Evolutionary conservation across 495 filamentous ascomycete genomes (phyloP).

Genomic region (Astrocystis sublimbata): DNA sequence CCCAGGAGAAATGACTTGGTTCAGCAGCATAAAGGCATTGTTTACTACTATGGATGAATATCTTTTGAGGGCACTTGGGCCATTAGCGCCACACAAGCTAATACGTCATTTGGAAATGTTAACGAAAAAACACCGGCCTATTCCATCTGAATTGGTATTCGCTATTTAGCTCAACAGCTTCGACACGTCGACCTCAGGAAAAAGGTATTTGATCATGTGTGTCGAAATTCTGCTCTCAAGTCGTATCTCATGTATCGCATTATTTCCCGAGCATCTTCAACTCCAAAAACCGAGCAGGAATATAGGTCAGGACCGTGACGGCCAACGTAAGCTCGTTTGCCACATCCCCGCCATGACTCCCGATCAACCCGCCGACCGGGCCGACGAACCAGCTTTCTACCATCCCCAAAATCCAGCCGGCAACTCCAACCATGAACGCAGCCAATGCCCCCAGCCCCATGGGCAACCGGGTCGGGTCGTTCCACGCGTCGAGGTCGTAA

Average conservation of each 20-base stretch:
- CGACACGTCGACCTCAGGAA: too few relatives aligned
- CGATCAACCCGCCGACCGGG: conserved; percentile 50
- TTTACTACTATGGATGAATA: too few relatives aligned
- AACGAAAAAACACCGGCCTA: too few relatives aligned
- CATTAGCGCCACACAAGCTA: not conserved
- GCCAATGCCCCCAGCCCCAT: conserved; percentile 48
- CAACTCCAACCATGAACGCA: conserved; percentile 47
- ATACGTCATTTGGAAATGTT: too few relatives aligned
- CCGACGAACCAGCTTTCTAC: conserved; percentile 53
- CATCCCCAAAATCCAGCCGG: conserved; percentile 54
- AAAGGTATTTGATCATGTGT: too few relatives aligned
- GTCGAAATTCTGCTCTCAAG: too few relatives aligned
- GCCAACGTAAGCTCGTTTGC: conserved; percentile 56
- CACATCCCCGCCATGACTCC: conserved; percentile 54
- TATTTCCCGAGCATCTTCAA: conserved; percentile 14
- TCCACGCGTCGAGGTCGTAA: conserved; percentile 55
- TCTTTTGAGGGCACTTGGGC: not conserved
- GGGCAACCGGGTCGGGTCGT: conserved; percentile 47
- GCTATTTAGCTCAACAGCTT: too few relatives aligned
- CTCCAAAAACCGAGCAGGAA: conserved; percentile 31
- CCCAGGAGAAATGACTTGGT: not conserved
- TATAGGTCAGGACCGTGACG: conserved; percentile 42
- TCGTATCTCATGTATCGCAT: not conserved
- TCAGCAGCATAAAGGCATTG: too few relatives aligned
- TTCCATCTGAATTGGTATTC: too few relatives aligned